Evolutionary conservation across 1,284 basidiomycete species (phyloP).

Genomic region (Mycosarcoma mackinlayi): DNA sequence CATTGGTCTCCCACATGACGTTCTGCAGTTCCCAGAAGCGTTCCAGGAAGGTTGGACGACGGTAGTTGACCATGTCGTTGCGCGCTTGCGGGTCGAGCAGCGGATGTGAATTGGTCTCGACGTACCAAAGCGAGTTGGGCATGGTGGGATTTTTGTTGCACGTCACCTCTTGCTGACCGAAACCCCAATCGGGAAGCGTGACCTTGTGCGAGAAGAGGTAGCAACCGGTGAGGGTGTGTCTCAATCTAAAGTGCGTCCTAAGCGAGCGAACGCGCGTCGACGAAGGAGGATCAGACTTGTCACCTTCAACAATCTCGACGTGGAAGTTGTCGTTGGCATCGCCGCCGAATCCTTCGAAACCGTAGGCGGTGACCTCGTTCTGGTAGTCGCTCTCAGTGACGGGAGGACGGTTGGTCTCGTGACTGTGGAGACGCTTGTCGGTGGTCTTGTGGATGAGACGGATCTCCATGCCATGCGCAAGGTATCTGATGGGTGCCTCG

Average conservation of each 20-base stretch:
- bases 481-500: slow-evolving; percentile 73
- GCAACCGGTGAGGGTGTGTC: slow-evolving; percentile 88
- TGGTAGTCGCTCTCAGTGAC: slow-evolving; percentile 99
- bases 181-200: slow-evolving; percentile 96
- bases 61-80: slow-evolving; percentile 75
- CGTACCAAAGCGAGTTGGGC: slow-evolving; percentile 91
- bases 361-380: slow-evolving; percentile 96
- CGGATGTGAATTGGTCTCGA: slow-evolving; percentile 86
- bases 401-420: slow-evolving; percentile 86
- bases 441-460: slow-evolving; percentile 85
- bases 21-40: slow-evolving; percentile 93
- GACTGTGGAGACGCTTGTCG: slow-evolving; percentile 89
- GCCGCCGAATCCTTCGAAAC: slow-evolving; percentile 82
- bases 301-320: slow-evolving; percentile 82
- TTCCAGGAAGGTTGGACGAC: slow-evolving; percentile 82
- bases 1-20: slow-evolving; percentile 99
- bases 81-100: slow-evolving; percentile 37
- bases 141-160: slow-evolving; percentile 95
- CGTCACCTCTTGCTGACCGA: slow-evolving; percentile 95
- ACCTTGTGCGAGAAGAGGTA: slow-evolving; percentile 98
- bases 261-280: slow-evolving; percentile 80
- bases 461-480: slow-evolving; percentile 79
- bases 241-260: slow-evolving; percentile 83
- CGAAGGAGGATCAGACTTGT: slow-evolving; percentile 69
- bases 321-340: slow-evolving; percentile 96